Conservation (phyloP, 2,329 filamentous ascomycete genomes). For the Penicillium sp. region DNA sequence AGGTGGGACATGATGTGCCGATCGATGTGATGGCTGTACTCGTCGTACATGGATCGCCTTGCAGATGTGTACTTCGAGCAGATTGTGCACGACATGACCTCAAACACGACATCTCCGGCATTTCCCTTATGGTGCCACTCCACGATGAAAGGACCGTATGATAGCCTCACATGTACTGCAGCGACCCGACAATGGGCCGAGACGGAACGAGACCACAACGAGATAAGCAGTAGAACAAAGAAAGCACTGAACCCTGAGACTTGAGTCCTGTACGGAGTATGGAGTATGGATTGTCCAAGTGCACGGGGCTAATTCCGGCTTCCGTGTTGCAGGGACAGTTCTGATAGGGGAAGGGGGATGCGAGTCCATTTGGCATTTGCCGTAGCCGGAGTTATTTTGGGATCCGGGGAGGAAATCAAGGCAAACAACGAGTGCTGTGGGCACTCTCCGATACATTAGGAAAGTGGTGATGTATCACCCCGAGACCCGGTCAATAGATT, state of each 20-base stretch:
- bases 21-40: conserved; percentile 11
- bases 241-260: background rate
- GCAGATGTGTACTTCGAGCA: background rate
- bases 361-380: background rate
- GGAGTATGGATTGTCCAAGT: too few species aligned
- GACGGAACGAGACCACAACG: conserved; percentile 16
- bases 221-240: background rate
- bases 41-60: background rate
- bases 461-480: background rate
- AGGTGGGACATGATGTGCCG: conserved; percentile 6
- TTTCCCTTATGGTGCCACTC: conserved; percentile 5
- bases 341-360: conserved; percentile 12
- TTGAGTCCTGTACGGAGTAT: too few species aligned
- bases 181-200: conserved; percentile 11
- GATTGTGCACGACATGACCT: background rate
- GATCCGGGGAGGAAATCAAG: too few species aligned
- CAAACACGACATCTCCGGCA: conserved; percentile 4
- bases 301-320: conserved; percentile 1
- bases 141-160: conserved; percentile 4
- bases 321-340: conserved; percentile 2
- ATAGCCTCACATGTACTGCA: conserved; percentile 8
- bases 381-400: background rate
- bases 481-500: background rate
- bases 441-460: background rate
- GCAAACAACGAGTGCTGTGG: background rate